Base-by-base conservation (phyloP, 805 yeast species). In the Starmera dryadoides region DNA sequence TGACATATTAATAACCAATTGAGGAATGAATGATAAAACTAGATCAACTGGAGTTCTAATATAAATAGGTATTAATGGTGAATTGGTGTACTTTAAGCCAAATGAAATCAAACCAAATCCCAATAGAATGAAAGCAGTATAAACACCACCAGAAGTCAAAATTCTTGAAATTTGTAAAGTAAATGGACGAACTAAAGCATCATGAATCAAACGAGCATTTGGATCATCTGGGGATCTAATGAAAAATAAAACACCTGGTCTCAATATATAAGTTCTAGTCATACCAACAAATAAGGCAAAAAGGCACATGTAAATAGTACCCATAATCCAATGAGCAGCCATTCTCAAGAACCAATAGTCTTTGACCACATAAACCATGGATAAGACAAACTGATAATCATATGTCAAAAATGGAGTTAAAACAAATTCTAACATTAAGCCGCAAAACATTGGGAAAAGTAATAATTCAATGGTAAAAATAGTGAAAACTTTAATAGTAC, bases 141-240 rank as follows among this genome's bases (percentile, higher is more conserved):
- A 89, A 16, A 86, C 85, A 34, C 76, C 66, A 16, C 80, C 91
- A 22, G 95, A 83, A 21, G 86, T 60, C 3, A 69, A 68, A 23
- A 89, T 79, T 45, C 95, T 70, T 22, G 82, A 77, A 18, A 89
- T 45, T 56, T 93, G 97, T 34, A 81, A 64, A 8, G 60, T 46
- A 51, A 91, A 72, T 1, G 96, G 85, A 47, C 84, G 78, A 42
- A 84, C 81, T 38, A 93, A 60, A 1, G 95, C 93, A 55, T 89
- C 96, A 47, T 87, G 91, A 32, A 91, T 72, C 11, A 93, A 74
- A 47, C 91, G 77, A 34, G 87, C 80, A 49, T 86, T 83, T 30
- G 95, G 96, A 56, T 93, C 97, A 50, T 88, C 96, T 4, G 96
- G 96, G 18, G 95, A 87, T 50, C 96, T 74, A 43, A 93, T 84